Evolutionary conservation across 2,329 filamentous ascomycete genomes (phyloP), one percentile per base, ranked within the genome.

Genomic region (Pestalotiopsis fici): DNA sequence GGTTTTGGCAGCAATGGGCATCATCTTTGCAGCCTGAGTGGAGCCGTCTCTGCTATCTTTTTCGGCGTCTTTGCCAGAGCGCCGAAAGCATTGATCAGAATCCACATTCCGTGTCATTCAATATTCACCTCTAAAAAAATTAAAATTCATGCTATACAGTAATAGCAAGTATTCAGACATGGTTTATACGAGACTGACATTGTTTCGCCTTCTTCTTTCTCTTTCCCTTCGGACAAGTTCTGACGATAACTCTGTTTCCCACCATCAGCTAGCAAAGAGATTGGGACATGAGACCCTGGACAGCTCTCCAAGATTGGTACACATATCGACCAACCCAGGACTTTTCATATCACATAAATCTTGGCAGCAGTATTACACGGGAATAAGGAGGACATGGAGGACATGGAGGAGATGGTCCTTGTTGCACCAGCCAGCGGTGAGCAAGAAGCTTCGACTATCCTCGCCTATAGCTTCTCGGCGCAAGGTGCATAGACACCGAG

Each of bases 21-120:
- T 60, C 28, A 60, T 60, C 57, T 60, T 37, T 60, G 57, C 57
- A 60, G 28, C 25, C 57, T 11, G 57, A 60, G 57, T 60, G 57
- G 57, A 37, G 27, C 57, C 28, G 2, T 35, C 21, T 7, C 23
- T 23, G 23, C 5, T 23, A 57, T 27, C 23, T 57, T 12, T 21
- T 31, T 60, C 57, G 57, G 57, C 28, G n/a, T 35, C 15, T 15
- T 21, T 15, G 27, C 31, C 15, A 60, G n/a, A 12, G 5, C 28
- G 18, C 57, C 57, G 57, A 60, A 18, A 37, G 57, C 57, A 60
- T 37, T 37, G 57, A 57, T 57, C 7, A 9, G 13, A 23, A 31
- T 9, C 55, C 23, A 5, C 55, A 35, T 6, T 11, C n/a, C n/a
- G 31, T 35, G 31, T 35, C 31, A 35, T 7, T 35, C 7, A 35